Evolutionary conservation across 2,329 filamentous ascomycete genomes (phyloP), one percentile per base, ranked within the genome.

Genomic region (Colletotrichum liaoningense): DNA sequence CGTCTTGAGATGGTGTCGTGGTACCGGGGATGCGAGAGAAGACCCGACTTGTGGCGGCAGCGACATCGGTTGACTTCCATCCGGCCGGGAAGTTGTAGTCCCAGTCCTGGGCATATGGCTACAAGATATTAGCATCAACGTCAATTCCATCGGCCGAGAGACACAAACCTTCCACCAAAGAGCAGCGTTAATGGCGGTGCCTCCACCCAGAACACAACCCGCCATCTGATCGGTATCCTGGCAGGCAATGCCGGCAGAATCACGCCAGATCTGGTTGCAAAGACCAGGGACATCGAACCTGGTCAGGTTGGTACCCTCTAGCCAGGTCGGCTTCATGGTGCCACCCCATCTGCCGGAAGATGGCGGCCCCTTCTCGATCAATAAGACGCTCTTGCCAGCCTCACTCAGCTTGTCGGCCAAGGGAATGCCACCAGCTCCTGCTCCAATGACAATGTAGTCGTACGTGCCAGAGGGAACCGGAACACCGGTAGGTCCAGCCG

Each of bases 1-100:
- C 90, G 77, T 95, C 92, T 76, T 85, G 84, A 0, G 92, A 94
- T 1, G 93, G 92, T 57, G 85, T 84, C 58, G 89, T 89, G 0
- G 92, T 94, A 38, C 92, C 93, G 0, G 92, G 92, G 74, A 94
- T 94, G n/a, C 92, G 88, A 46, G 85, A 83, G 79, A 94, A 95
- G 7, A 92, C 89, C 55, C 90, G 88, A 33, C 88, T 82, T 6
- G 91, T 89, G 1, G 93, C 89, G 28, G 83, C 79, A 73, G 84
- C 83, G 79, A 94, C 88, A 76, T 94, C 92, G 6, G 83, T 79
- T 22, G 90, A 86, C 81, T 93, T 91, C 93, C 93, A 95, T 35
- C 93, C 93, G 1, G 83, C 75, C 1, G 93, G 93, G 84, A 93
- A 95, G 80, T 93, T 93, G 79, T 89, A 87, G 79, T 95, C 91